These are phyloP conservation scores for Rhododendron vialii DNA, from an alignment of 148 eudicot species.

Conservation along the genomic window DNA sequence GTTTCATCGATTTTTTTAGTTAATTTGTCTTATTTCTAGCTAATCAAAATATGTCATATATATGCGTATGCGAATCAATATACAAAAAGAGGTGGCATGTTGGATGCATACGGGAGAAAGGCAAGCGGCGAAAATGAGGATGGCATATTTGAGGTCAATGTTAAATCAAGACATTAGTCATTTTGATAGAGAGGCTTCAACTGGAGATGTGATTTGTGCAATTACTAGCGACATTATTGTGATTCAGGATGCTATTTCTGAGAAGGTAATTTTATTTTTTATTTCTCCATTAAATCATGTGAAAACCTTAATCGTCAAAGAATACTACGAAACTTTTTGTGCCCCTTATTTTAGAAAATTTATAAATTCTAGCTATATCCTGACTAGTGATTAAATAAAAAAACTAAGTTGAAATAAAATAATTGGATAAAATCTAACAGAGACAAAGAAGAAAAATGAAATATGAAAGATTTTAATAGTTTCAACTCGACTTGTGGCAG, in stretches of 20 bases:
- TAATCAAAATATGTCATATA: not conserved
- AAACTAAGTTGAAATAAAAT: not conserved
- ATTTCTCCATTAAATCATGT: not conserved
- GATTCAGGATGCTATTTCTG: slow-evolving; percentile 94
- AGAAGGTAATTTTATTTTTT: slow-evolving; percentile 50
- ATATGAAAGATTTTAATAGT: too few relatives aligned
- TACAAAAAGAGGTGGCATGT: slow-evolving; percentile 65
- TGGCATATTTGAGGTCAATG: slow-evolving; percentile 81
- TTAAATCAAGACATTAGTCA: slow-evolving; percentile 84
- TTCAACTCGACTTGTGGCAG: too few relatives aligned
- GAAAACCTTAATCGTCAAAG: not conserved
- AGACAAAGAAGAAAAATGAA: not conserved
- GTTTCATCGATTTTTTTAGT: not conserved
- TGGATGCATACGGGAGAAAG: slow-evolving; percentile 98
- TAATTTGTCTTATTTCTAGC: not conserved
- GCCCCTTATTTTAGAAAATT: not conserved
- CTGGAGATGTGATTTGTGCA: slow-evolving; percentile 88
- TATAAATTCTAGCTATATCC: not conserved
- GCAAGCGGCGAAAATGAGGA: slow-evolving; percentile 91
- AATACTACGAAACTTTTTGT: not conserved
- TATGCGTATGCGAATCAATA: not conserved
- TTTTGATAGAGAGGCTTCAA: slow-evolving; percentile 82
- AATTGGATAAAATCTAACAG: not conserved
- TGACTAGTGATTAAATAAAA: not conserved
- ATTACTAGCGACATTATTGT: slow-evolving; percentile 80